Conservation (phyloP, 495 filamentous ascomycete species). For the Annulohypoxylon nitens region DNA sequence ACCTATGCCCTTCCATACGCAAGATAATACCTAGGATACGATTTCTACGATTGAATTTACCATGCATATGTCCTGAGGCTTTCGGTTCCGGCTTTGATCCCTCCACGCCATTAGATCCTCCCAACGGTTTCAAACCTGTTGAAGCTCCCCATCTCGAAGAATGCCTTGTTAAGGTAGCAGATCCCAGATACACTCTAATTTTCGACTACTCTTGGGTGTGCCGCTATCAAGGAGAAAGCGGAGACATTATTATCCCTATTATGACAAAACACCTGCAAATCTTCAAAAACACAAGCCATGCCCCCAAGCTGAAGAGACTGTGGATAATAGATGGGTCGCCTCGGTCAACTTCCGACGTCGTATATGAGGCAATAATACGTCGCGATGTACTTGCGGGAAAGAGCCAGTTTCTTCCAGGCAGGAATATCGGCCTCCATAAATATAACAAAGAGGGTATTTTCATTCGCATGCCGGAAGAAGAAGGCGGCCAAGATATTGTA, state of each 20-base stretch:
- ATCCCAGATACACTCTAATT: too few species aligned
- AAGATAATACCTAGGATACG: slow-evolving; percentile 7
- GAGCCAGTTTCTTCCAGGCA: background rate
- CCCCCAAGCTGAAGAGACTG: background rate
- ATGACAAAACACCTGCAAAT: background rate
- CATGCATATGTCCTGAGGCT: slow-evolving; percentile 8
- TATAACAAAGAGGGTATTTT: background rate
- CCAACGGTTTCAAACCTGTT: background rate
- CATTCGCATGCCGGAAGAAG: slow-evolving; percentile 4
- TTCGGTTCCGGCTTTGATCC: slow-evolving; percentile 16
- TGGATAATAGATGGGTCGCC: slow-evolving; percentile 10
- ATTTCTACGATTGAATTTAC: slow-evolving; percentile 4
- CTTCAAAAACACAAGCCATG: slow-evolving; percentile 1
- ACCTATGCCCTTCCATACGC: slow-evolving; percentile 19
- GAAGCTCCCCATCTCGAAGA: background rate
- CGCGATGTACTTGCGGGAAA: slow-evolving; percentile 6
- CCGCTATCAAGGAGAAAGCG: too few species aligned
- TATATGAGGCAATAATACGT: background rate
- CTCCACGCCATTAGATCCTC: too few species aligned
- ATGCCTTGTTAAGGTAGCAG: slow-evolving; percentile 3
- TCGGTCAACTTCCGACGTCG: background rate
- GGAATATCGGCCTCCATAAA: background rate
- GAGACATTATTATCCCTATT: background rate
- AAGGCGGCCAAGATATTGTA: slow-evolving; percentile 2
- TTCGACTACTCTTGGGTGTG: background rate